Evolutionary conservation across 176 grass and related monocot species (phyloP).

Genomic region (Puccinellia tenuiflora): DNA sequence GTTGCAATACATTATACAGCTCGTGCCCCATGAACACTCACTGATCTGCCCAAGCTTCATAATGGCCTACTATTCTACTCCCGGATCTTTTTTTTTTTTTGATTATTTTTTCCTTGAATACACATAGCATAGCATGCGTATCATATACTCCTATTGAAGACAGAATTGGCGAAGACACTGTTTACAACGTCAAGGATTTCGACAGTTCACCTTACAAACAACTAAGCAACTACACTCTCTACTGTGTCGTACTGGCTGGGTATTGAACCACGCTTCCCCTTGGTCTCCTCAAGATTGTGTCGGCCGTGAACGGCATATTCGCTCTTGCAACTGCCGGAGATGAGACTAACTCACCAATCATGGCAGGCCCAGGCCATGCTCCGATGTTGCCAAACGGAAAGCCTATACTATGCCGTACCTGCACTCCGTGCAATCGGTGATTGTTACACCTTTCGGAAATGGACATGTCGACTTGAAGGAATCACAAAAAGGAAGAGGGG

Average conservation of each 20-base stretch:
- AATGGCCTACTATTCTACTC: not conserved
- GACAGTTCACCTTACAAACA: no score
- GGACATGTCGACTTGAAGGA: not conserved
- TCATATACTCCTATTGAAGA: no score
- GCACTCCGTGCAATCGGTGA: not conserved
- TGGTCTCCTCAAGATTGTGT: no score
- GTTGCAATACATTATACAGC: constrained; percentile 4
- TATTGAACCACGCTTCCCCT: no score
- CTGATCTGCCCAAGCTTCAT: not conserved
- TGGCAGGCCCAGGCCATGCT: not conserved
- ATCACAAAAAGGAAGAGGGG: not conserved
- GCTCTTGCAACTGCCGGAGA: not conserved
- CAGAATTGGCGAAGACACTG: no score
- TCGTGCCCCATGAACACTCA: not conserved
- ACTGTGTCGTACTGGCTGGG: no score
- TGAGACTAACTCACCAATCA: not conserved
- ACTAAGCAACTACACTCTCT: no score
- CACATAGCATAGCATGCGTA: no score
- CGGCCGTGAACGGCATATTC: not conserved
- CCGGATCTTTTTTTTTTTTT: not conserved
- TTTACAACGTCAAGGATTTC: no score
- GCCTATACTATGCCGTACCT: no score
- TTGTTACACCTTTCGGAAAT: not conserved
- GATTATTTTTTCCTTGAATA: no score
- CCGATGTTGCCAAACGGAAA: no score